Evolutionary conservation across 805 yeast species (phyloP).

Genomic region (Saccharomycopsis javanensis): DNA sequence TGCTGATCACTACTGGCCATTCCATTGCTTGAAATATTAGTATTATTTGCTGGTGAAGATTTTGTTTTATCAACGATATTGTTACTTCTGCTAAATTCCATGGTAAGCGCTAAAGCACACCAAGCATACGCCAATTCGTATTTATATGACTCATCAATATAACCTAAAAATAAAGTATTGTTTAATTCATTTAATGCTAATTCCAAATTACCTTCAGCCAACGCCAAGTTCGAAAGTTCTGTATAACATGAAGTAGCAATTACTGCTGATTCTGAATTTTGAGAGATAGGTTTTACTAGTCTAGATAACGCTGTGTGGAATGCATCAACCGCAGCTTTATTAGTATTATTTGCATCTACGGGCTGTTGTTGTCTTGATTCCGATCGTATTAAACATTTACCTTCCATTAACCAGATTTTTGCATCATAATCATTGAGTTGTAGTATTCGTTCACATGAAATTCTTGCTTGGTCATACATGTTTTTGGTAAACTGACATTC

Average conservation of each 20-base stretch:
- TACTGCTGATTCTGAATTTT: slow-evolving; percentile 30
- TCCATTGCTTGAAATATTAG: slow-evolving; percentile 28
- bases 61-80: background rate
- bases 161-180: slow-evolving; percentile 41
- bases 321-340: slow-evolving; percentile 38
- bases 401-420: slow-evolving; percentile 37
- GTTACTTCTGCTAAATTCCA: slow-evolving; percentile 26
- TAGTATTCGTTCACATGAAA: slow-evolving; percentile 35
- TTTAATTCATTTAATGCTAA: slow-evolving; percentile 40
- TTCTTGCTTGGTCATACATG: slow-evolving; percentile 44
- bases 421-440: slow-evolving; percentile 34
- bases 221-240: slow-evolving; percentile 46
- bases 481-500: slow-evolving; percentile 41
- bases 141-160: slow-evolving; percentile 35
- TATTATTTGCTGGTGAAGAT: background rate
- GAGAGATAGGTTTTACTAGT: slow-evolving; percentile 1
- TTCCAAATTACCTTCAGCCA: slow-evolving; percentile 41
- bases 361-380: background rate
- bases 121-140: slow-evolving; percentile 42
- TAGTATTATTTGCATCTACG: slow-evolving; percentile 2
- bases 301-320: slow-evolving; percentile 36
- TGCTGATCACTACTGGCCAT: background rate
- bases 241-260: slow-evolving; percentile 44
- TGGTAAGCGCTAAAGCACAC: slow-evolving; percentile 43
- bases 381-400: slow-evolving; percentile 36